Base-by-base conservation (phyloP, 176 grass and related monocot genomes). In the Thinopyrum elongatum region DNA sequence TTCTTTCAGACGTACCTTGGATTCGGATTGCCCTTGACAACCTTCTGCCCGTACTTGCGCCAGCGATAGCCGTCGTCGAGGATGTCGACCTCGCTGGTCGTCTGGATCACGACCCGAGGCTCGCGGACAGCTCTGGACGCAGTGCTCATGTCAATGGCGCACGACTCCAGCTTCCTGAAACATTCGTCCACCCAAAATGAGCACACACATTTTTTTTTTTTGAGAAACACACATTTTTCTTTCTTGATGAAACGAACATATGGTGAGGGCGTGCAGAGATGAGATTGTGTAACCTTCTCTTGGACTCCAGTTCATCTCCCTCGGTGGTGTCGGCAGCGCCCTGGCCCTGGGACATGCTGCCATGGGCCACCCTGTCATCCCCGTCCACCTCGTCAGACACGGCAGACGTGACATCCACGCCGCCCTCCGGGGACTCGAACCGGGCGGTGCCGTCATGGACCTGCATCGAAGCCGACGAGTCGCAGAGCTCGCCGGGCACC, bases 31-130 rank as follows among this genome's bases (percentile, higher is more conserved):
- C 90, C 90, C 72, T 95, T 95, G 25, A 95, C 93, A 35, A 92
- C 93, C 88, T 95, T 95, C 64, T 95, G 93, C 35, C 93, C 93
- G 17, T 95, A 95, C 62, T 95, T 95, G 85, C 93, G 93, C 93
- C 93, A 95, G 65, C 93, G 93, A 68, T 92, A 95, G 55, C 93
- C 93, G 66, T 95, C 93, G 7, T 95, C 90, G 16, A 95, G 87
- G 81, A 92, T 90, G 85, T 92, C 93, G 14, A 90, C 76, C 63
- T 95, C 90, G 39, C 90, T 95, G 2, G 85, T 95, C 77, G 93
- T 89, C 79, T 92, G 93, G 80, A 94, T 89, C 87, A 94, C 90
- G 5, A 94, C 88, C 7, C 90, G 86, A 3, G 93, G 93, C 86
- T 94, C 90, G 27, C 92, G 89, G 13, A 91, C 77, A 26, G 86